Base-by-base conservation (phyloP, 2,329 filamentous ascomycete species). In the Verticillium nubilum region DNA sequence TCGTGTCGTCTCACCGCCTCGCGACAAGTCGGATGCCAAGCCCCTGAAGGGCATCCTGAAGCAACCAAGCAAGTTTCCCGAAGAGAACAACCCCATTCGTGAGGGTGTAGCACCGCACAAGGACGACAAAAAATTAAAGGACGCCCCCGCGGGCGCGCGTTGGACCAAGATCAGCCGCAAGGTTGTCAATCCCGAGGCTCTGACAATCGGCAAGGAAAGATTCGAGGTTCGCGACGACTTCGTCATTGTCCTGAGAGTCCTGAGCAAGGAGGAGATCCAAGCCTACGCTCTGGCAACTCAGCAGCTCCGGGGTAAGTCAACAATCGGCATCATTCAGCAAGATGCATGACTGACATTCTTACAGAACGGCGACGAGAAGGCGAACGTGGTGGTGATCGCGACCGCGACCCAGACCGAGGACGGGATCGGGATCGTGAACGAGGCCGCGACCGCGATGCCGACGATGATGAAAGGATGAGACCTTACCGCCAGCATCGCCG, bases 51-150 rank as follows among this genome's bases (percentile, higher is more conserved):
- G 92, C 17, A 98, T 98, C 59, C 80, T 98, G 52, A 95, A 96
- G 73, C 83, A 85, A 58, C 93, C 94, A 1, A 92, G 86, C 17
- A 89, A 89, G 67, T 98, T 97, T 68, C 94, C 94, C 0, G 93
- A 97, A 69, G 89, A 97, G 62, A 85, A 86, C 1, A 88, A 92
- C 65, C 89, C 91, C 0, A 82, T 96, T 35, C 85, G 93, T 23
- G 94, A 97, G 72, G 94, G 93, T 17, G 94, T 97, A 6, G 92
- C 93, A 2, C 93, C 93, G n/a, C 85, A 96, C 69, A 97, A 96
- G 75, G 92, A 96, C 70, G 87, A 91, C 55, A 87, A 89, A 72
- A 87, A 86, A 70, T 59, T 80, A 53, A 86, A 84, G 67, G 88
- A 91, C 42, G 90, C 92, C 31, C 90, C 90, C 0, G 76, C 87